Evolutionary conservation across 805 yeast genomes (phyloP), one percentile per base, ranked within the genome.

Genomic region (Maudiozyma serrabonitensis): DNA sequence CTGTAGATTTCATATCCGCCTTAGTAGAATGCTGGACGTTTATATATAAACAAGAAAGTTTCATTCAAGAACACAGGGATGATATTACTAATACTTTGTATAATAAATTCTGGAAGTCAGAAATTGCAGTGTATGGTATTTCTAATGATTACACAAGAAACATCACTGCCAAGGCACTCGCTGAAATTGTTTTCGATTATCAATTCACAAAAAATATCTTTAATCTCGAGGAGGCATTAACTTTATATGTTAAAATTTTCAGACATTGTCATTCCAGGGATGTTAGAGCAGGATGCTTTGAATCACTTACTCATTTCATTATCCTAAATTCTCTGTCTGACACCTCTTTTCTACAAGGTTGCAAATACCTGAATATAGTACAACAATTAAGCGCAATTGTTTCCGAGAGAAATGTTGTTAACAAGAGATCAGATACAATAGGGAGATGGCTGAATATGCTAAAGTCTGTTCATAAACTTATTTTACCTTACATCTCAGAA

Each of bases 261-360:
- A 21, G 48, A 3, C 47, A 55, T 31, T 45, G 58, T 3, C 41
- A 47, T 3, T 50, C 61, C 3, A 57, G 64, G 43, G 66, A 60
- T 50, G 50, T 56, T 7, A 54, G 66, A 55, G 50, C 61, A 2
- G 71, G 70, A 2, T 55, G 69, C 18, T 59, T 72, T 37, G 69
- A 70, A 50, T 68, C 75, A 0, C 51, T 71, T 11, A 52, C 63
- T 15, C 72, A 72, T 41, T 72, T 62, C 46, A 48, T 61, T 5
- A 57, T 61, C 4, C 50, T 69, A n/a, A 61, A 58, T 45, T 50
- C 60, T 15, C 54, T 61, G 1, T 48, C 53, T 7, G 63, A 68
- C 45, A 53, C 50, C 12, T 55, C 59, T 0, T 69, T 61, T 46
- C 47, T 70, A 6, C 56, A 55, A 1, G 59, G 56, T 19, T 46